Evolutionary conservation across 495 filamentous ascomycete species (phyloP), one percentile per base, ranked within the genome.

Genomic region (Parmelia sp.): DNA sequence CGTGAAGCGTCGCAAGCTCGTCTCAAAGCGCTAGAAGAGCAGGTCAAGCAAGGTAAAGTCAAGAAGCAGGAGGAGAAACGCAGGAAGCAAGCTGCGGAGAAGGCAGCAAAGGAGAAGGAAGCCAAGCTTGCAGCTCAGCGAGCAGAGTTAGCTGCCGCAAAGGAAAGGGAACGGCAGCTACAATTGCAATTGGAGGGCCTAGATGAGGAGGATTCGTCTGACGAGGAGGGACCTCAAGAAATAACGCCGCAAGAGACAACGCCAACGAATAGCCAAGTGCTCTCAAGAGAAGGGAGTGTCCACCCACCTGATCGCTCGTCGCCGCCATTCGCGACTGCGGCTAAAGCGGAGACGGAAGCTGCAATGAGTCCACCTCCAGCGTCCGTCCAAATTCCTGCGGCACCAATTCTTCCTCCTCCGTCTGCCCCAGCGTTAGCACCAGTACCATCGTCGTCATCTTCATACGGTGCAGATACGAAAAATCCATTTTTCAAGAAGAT

Each of bases 31-130:
- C 82, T 99, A 35, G 91, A 99, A 71, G 90, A 97, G 71, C 91
- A 95, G 73, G 91, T 97, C 55, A 87, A 87, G 66, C 89, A 91
- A 74, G 92, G 93, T 61, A 97, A 97, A 76, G 77, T 97, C n/a
- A 95, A 92, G 82, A 96, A 94, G 73, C 88, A 92, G 69, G 95
- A 97, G 74, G 95, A 96, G 77, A 96, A 93, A 77, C 86, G 85
- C 25, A 86, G 86, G 68, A 93, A 89, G 78, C 91, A 96, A 74
- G 93, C 92, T 57, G 90, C 92, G 12, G 78, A 90, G 66, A 86
- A 87, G 58, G 89, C 90, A 70, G 88, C 92, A 29, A 92, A 90
- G 70, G 90, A 96, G 70, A 92, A 96, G 70, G 92, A 99, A 75
- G 83, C 85, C 35, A 85, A 86, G 71, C 79, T 97, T 57, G 89